Percentiles rank a stretch among this genome's conserved stretches.
phyloP scores from a whole-genome alignment of 345 rosid species.

The Corchorus capsularis region DNA sequence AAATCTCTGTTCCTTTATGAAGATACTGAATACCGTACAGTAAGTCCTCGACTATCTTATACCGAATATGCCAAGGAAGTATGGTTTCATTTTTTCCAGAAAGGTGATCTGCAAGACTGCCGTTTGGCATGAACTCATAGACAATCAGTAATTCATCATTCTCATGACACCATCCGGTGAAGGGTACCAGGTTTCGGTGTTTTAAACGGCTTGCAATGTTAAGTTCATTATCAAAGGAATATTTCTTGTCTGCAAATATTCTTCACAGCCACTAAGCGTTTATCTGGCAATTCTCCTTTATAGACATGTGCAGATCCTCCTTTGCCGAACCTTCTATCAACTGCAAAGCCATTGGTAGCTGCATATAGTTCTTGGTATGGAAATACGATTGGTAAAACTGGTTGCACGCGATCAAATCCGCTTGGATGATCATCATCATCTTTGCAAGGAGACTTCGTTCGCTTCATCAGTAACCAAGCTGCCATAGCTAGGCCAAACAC shows the following conservation, averaged over 20 bases:
- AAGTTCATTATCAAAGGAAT: not conserved
- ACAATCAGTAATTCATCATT: not conserved
- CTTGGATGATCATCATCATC: not conserved
- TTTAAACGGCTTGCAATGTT: not conserved
- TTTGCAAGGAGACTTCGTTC: too few relatives aligned
- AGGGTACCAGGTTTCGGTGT: not conserved
- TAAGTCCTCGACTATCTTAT: not conserved
- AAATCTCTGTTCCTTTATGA: not conserved
- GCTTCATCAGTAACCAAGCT: not conserved
- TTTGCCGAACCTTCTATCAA: not conserved
- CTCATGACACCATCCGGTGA: not conserved
- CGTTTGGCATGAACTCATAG: not conserved
- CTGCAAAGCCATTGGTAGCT: not conserved
- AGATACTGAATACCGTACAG: not conserved
- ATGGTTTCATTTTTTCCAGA: not conserved
- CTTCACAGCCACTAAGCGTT: not conserved
- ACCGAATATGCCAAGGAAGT: not conserved
- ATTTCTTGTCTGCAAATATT: not conserved
- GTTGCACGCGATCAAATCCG: not conserved
- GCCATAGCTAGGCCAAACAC: not conserved
- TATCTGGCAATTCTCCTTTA: not conserved
- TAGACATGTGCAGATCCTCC: not conserved
- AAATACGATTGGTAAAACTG: not conserved
- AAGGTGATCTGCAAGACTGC: not conserved
- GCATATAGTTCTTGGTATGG: not conserved